Base-by-base conservation (phyloP, 2,329 filamentous ascomycete species). In the Pyrenochaeta sp. region DNA sequence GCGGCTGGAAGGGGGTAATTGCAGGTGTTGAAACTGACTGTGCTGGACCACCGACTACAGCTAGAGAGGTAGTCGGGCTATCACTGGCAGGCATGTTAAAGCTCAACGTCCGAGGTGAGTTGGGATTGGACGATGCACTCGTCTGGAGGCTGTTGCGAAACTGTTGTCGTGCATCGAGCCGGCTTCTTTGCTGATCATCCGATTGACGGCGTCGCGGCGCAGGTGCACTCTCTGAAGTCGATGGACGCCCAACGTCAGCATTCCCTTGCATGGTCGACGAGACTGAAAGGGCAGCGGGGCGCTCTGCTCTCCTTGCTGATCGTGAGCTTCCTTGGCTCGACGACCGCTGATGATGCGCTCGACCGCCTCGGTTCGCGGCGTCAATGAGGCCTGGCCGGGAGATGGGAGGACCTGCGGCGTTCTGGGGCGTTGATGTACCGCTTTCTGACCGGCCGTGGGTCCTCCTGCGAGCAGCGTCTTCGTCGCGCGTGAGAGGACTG, bases 161-260 rank as follows among this genome's bases (percentile, higher is more conserved):
- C 30, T 74, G 72, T 43, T 73, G 69, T 25, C 73, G 67, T 28
- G 76, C 70, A 13, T 80, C 79, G 56, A 80, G 69, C 12, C 76
- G 78, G 44, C 71, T 72, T 52, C 67, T 86, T 79, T 61, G 83
- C 76, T 72, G 81, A 73, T 67, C 74, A 48, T 77, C 77, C 28
- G 79, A 81, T 49, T 75, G 66, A 40, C 78, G 73, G 25, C 78
- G 68, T 48, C 72, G 71, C 42, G 75, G 59, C 59, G 59, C 68
- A 51, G 52, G 45, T 25, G 57, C 54, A n/a, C 24, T 51, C 9
- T 61, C 65, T 6, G 72, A 71, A 2, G 72, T 72, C 25, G 68
- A 62, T 8, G 76, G 73, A 9, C 74, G 65, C 19, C 77, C 71
- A 19, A 76, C 76, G 69, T 93, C 90, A 1, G 85, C 84, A 24